Base-by-base conservation (phyloP, 495 filamentous ascomycete genomes). In the Sordaria brevicollis region DNA sequence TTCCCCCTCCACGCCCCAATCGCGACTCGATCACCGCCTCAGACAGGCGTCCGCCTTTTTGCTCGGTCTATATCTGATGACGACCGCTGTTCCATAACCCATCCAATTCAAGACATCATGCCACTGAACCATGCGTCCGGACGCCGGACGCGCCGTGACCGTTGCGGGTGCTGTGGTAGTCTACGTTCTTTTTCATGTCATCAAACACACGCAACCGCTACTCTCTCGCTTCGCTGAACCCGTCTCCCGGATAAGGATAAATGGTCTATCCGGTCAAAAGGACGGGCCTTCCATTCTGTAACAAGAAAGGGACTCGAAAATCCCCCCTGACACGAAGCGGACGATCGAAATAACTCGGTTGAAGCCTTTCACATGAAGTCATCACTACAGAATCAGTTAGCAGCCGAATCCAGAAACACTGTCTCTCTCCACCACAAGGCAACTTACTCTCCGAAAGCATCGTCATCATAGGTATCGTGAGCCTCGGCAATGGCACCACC, bases 381-480 rank as follows among this genome's bases (percentile, higher is more conserved):
- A 21, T 85, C 82, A 49, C 83, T 85, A 34, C 11, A 66, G 6
- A 19, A 8, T 19, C 35, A 25, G 75, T 82, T 66, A 80, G 76
- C 65, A 43, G 8, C 10, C 2, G 9, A 2, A 1, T 17, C 19
- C 29, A 36, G 15, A 10, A 15, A 49, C 34, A n/a, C 9, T 35
- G 37, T 31, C 5, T 35, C 3, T 34, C 38, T 9, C 29, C 29
- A 34, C 25, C 38, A 31, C 25, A 31, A 25, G 43, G 0, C 5
- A 11, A 88, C 92, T 87, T 83, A 90, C 85, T 93, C 93, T 82
- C 89, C 93, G 75, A 92, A 91, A 43, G 85, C 89, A 70, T 86
- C 87, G 66, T 90, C 88, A 35, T 91, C 92, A 79, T 98, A 97
- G 66, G 86, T 77, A 36, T 83, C 88, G 21, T 85, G 86, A 80